Evolutionary conservation across 2,329 filamentous ascomycete species (phyloP), one percentile per base, ranked within the genome.

Genomic region (Trichoderma asperellum): DNA sequence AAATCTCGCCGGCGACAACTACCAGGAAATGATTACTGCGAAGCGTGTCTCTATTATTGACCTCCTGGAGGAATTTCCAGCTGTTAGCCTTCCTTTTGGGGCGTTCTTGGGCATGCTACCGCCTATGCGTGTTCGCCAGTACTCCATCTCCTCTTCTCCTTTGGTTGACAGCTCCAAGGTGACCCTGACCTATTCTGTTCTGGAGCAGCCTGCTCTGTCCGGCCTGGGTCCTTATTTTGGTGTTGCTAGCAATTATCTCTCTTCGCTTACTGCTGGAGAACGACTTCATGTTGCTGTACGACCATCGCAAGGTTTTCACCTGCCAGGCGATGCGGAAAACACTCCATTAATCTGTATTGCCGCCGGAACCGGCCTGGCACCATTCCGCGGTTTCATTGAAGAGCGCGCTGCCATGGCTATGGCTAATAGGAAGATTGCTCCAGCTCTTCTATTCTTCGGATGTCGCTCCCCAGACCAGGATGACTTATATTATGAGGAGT

Each of bases 111-210:
- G 85, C 37, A 90, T 93, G 84, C 85, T 94, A 0, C 91, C 91
- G 1, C 90, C 92, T 0, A 92, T 96, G 89, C 88, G 91, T 32
- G 85, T 92, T 47, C 86, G 91, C n/a, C 90, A 92, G 77, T 94
- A 94, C 74, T 92, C 89, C 35, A 93, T 94, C 75, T 93, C 91
- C 0, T 93, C 91, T 0, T 92, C 91, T 0, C 90, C 91, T 0
- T 82, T 92, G 0, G 83, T 81, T 71, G 84, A 89, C 71, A 82
- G 86, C 0, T 81, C 80, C 14, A 83, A 83, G 69, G 85, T 86
- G 62, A 89, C 89, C 0, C 83, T 94, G 32, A 93, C 91, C 4
- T 93, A 91, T 80, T 85, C 85, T 2, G 85, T 94, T 0, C 83
- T 92, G 63, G 84, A 89, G 59, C 82, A 82, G 2, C 85, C 86